Evolutionary conservation across 768 basidiomycete genomes (phyloP).

Genomic region (Tephrocybe sp.): DNA sequence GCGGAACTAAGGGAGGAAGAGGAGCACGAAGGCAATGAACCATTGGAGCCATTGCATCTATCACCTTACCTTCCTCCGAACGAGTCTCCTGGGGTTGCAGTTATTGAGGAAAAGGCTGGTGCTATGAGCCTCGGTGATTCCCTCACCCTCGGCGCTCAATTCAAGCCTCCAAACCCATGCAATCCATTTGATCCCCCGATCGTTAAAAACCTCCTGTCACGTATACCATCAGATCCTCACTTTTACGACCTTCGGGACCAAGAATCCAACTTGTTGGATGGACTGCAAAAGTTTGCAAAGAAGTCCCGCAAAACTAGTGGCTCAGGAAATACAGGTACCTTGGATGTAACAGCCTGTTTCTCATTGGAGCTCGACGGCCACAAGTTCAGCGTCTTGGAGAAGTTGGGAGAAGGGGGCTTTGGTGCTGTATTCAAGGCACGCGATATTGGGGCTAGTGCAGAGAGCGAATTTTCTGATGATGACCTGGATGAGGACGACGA

Average conservation of each 20-base stretch:
- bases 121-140: constrained; percentile 65
- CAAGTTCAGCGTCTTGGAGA: constrained; percentile 71
- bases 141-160: constrained; percentile 56
- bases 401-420: constrained; percentile 96
- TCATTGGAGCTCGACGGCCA: constrained; percentile 60
- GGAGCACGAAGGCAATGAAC: constrained; percentile 26
- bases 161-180: constrained; percentile 83
- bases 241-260: constrained; percentile 57
- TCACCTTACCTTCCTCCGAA: constrained; percentile 21
- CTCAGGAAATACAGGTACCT: constrained; percentile 27
- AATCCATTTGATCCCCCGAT: constrained; percentile 76
- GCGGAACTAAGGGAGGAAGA: constrained; percentile 42
- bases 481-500: constrained; percentile 56
- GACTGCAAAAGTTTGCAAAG: constrained; percentile 70
- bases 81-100: constrained; percentile 22
- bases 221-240: constrained; percentile 55
- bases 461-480: constrained; percentile 50
- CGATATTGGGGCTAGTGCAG: constrained; percentile 47
- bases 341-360: constrained; percentile 39
- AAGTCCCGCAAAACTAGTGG: constrained; percentile 43
- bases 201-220: constrained; percentile 60
- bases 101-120: constrained; percentile 60
- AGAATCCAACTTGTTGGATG: constrained; percentile 58
- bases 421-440: constrained; percentile 91
- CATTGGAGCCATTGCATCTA: constrained; percentile 27